Evolutionary conservation across 2,329 filamentous ascomycete species (phyloP), one percentile per base, ranked within the genome.

Genomic region (Stachybotrys chlorohalonatus): DNA sequence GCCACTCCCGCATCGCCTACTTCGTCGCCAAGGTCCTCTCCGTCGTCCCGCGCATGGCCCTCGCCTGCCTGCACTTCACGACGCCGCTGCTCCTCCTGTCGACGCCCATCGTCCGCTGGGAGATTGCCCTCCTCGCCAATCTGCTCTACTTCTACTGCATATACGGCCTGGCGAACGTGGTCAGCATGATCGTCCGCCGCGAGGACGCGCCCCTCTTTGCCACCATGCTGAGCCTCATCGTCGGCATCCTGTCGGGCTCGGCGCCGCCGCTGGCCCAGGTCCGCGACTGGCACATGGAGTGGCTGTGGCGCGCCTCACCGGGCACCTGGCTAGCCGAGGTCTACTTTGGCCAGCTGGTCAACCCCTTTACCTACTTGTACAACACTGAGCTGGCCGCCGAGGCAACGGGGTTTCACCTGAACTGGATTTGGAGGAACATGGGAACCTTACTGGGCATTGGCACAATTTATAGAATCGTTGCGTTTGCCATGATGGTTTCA

Each of bases 101-200:
- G 1, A 74, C 72, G 4, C 79, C 80, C 1, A 67, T 76, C 24
- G 80, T 82, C 16, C 62, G 63, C n/a, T 84, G 75, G 68, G 63
- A 65, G 24, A 63, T 71, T 9, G 76, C 77, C 31, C 83, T 79
- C 62, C 53, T 70, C 13, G 73, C 72, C 7, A 83, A 83, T 54
- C 60, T 82, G 49, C 57, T 76, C 9, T 83, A 83, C 65, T 83
- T 82, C 60, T 84, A 77, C 67, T 77, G 76, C 60, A 78, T 83
- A 52, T 83, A 82, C 62, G 79, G 81, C 0, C 70, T 83, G 7
- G 75, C 80, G 0, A 77, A 73, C 39, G 67, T 71, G 32, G 64
- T 83, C 15, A 78, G 74, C 55, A 81, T 83, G 77, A 60, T 83
- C 1, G 73, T 76, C 24, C 73, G 75, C 17, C 68, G 80, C 7